A percentile compares a stretch with the other conserved stretches of the same genome.
These are phyloP conservation scores for Xylaria sp. DNA, from an alignment of 2,329 filamentous ascomycete species.

Conservation along the genomic window DNA sequence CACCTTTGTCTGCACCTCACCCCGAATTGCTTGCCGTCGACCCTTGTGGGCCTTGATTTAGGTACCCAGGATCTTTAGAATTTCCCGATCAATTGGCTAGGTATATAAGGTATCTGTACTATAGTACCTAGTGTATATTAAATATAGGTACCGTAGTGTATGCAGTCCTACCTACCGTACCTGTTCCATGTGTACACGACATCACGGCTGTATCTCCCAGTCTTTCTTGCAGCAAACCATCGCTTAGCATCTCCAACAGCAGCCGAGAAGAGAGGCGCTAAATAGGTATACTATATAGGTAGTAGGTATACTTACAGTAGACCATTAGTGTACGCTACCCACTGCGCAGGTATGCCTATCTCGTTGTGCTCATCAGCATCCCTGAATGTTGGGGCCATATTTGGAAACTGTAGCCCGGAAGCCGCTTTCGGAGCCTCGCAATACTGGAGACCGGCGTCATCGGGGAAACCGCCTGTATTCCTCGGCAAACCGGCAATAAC, in stretches of 20 bases:
- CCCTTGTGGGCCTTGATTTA: conserved; percentile 12
- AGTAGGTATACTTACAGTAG: too few species aligned
- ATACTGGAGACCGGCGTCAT: conserved; percentile 40
- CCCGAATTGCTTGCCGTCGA: conserved; percentile 27
- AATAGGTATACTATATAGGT: too few species aligned
- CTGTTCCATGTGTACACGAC: background rate
- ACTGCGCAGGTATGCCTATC: too few species aligned
- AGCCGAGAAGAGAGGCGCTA: conserved; percentile 7
- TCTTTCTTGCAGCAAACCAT: conserved; percentile 13
- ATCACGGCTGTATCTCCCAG: background rate
- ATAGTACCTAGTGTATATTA: background rate
- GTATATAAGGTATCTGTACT: too few species aligned
- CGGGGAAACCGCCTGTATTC: conserved; percentile 1
- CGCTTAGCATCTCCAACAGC: conserved; percentile 18
- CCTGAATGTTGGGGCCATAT: conserved; percentile 3
- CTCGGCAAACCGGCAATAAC: conserved; percentile 16
- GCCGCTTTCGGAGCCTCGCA: conserved; percentile 51
- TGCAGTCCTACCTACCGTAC: background rate
- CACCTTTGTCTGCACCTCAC: conserved; percentile 10
- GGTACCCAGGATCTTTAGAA: background rate
- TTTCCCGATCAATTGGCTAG: conserved; percentile 15
- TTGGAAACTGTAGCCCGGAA: conserved; percentile 21
- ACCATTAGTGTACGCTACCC: too few species aligned
- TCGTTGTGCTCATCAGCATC: background rate
- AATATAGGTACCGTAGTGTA: background rate